Evolutionary conservation across 805 yeast genomes (phyloP), one percentile per base, ranked within the genome.

Genomic region (Candida anglica): DNA sequence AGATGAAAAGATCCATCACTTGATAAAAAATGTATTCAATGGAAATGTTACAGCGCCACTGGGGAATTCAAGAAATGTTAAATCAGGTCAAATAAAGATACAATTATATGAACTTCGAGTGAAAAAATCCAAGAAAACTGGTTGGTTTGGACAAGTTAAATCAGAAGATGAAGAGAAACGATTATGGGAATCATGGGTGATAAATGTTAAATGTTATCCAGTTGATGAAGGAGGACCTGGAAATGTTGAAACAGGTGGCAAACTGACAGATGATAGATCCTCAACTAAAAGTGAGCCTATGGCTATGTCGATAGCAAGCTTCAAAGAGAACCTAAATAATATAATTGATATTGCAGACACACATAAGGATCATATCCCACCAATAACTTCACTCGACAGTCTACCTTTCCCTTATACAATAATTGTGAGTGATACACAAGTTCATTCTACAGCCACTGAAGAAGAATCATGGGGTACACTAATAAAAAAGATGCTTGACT

Each of bases 111-210:
- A 69, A 31, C 58, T 60, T 32, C 58, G 60, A 34, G 51, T 60
- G 18, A 32, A 63, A 18, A 71, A 54, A 32, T 38, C 52, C 14
- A 58, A 72, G 56, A 72, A 71, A 37, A 58, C 68, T 15, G 68
- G 79, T 24, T 77, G 83, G 81, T 78, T 75, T 54, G 77, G 74
- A 25, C 66, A 52, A 43, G 47, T 45, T 14, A 41, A 45, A 39
- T 27, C 35, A 24, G 38, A 33, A 27, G 42, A 42, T 15, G 40
- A 41, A 3, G 75, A 71, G 19, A 46, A 61, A 15, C 53, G 56
- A 16, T 60, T 74, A 43, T 85, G 93, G 88, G 94, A 85, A 50
- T 63, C 70, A 15, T 85, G 95, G 94, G 53, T 63, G 4, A 53
- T 85, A 28, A 69, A 67, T 22, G 60, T 81, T 7, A 65, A 63